These are phyloP conservation scores for Apiotrichum siamense DNA, from an alignment of 1,284 basidiomycete genomes.

Conservation along the genomic window DNA sequence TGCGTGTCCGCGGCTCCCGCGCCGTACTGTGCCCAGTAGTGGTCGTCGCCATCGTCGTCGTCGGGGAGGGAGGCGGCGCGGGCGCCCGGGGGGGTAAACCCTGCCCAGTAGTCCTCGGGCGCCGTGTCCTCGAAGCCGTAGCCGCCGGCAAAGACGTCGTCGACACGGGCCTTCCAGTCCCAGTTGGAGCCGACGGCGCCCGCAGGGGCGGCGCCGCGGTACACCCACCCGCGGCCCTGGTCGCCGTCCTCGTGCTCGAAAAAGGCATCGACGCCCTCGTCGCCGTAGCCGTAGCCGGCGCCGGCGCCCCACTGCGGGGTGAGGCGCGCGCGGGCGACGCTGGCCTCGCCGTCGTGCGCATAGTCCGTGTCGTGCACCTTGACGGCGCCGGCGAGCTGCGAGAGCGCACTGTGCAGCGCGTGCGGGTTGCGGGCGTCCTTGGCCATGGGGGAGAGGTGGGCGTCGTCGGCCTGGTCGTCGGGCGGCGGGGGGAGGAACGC, in stretches of 20 bases:
- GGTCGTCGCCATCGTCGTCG: slow-evolving; percentile 25
- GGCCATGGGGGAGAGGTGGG: slow-evolving; percentile 30
- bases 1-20: slow-evolving; percentile 6
- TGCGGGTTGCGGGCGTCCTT: slow-evolving; percentile 1
- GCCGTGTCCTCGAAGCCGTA: not conserved
- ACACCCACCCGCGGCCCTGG: slow-evolving; percentile 34
- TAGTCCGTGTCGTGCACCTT: slow-evolving; percentile 9
- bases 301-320: slow-evolving; percentile 1
- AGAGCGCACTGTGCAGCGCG: slow-evolving; percentile 10
- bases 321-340: slow-evolving; percentile 7
- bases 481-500: slow-evolving; percentile 42
- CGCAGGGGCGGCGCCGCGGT: slow-evolving; percentile 17
- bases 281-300: not conserved
- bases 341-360: slow-evolving; percentile 17
- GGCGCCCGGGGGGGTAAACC: slow-evolving; percentile 17
- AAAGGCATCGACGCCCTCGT: slow-evolving; percentile 6
- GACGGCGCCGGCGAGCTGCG: not conserved
- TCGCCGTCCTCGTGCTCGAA: slow-evolving; percentile 15
- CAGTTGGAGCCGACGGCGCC: not conserved
- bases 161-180: slow-evolving; percentile 6
- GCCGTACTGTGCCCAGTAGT: slow-evolving; percentile 42
- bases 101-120: slow-evolving; percentile 32
- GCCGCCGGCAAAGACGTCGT: slow-evolving; percentile 1
- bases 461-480: slow-evolving; percentile 28
- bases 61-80: slow-evolving; percentile 4